These are phyloP conservation scores for Aspergillus aculeatinus DNA, from an alignment of 2,329 filamentous ascomycete genomes.

Conservation along the genomic window DNA sequence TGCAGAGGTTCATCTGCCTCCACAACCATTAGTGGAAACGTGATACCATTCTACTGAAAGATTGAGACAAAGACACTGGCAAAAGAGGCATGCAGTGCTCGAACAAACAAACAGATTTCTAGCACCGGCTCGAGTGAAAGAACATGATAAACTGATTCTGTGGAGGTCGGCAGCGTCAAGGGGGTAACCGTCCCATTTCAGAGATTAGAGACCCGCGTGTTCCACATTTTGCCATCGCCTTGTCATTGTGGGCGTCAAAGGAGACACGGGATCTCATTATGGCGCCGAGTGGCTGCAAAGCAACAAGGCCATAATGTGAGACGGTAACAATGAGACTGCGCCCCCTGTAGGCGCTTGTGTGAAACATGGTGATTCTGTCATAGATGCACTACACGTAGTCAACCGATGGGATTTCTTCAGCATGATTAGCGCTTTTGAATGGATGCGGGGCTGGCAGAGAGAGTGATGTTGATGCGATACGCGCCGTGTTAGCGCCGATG, in stretches of 20 bases:
- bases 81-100: not conserved
- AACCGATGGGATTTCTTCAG: not conserved
- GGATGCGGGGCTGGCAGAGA: constrained; percentile 4
- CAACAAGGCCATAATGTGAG: constrained; percentile 20
- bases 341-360: constrained; percentile 29
- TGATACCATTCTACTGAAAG: constrained; percentile 24
- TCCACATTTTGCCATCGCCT: constrained; percentile 6
- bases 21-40: constrained; percentile 21
- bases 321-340: constrained; percentile 22
- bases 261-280: constrained; percentile 9
- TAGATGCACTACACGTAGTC: constrained; percentile 6
- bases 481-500: constrained; percentile 26
- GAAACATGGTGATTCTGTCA: constrained; percentile 27
- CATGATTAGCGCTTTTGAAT: constrained; percentile 15
- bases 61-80: constrained; percentile 11
- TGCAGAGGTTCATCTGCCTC: constrained; percentile 25
- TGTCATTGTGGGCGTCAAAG: constrained; percentile 18
- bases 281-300: constrained; percentile 16
- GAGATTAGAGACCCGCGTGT: not conserved
- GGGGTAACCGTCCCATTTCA: constrained; percentile 12
- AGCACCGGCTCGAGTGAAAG: not conserved
- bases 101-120: not conserved
- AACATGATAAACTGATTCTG: not conserved
- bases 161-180: not conserved
- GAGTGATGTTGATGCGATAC: constrained; percentile 14